These are phyloP conservation scores for Dictyostelium brefeldianum DNA, from an alignment of 78 protist genomes.

Conservation along the genomic window DNA sequence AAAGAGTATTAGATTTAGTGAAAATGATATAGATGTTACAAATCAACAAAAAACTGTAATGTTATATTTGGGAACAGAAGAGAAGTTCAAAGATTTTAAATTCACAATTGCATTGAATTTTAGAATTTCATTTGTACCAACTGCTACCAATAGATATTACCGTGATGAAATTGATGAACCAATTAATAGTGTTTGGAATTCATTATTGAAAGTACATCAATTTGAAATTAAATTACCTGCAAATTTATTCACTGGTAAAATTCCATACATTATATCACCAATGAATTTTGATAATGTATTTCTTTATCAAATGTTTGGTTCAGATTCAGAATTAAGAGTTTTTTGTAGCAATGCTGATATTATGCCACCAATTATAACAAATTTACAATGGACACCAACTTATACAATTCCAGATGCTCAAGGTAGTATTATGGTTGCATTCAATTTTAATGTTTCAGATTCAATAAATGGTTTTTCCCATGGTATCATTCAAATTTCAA, in stretches of 20 bases:
- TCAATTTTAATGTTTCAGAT: neutral
- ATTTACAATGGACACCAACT: neutral
- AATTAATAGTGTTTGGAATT: neutral
- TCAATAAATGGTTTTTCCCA: conserved; percentile 5
- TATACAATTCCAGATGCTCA: neutral
- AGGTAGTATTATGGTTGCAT: too few species aligned
- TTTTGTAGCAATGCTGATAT: neutral
- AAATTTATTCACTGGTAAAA: neutral
- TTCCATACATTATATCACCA: neutral
- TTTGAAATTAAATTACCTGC: neutral
- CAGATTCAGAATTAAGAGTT: neutral
- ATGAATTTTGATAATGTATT: neutral
- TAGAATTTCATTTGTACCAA: neutral
- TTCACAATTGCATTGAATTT: too few species aligned
- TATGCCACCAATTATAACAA: neutral
- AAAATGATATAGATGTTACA: neutral
- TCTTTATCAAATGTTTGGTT: neutral
- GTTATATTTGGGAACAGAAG: neutral
- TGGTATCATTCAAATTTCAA: neutral
- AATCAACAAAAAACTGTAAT: neutral
- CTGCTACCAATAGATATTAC: neutral
- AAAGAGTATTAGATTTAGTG: too few species aligned
- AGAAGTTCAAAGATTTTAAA: neutral
- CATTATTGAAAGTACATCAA: neutral
- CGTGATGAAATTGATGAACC: neutral